Evolutionary conservation across 169 alveolate genomes (phyloP).

Genomic region (Theileria luwenshuni): DNA sequence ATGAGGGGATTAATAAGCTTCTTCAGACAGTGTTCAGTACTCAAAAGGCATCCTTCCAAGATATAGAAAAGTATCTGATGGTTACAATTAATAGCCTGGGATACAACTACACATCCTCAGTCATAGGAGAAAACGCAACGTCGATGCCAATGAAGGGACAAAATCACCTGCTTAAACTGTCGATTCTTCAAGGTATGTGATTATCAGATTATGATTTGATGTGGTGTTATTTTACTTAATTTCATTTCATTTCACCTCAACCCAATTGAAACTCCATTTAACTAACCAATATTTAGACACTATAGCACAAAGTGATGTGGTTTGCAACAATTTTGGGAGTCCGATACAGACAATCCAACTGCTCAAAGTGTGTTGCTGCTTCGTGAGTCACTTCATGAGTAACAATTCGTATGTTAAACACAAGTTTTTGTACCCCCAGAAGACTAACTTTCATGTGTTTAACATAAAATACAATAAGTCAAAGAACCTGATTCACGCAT

Average conservation of each 20-base stretch:
- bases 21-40: conserved; percentile 36
- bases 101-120: conserved; percentile 18
- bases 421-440: conserved; percentile 19
- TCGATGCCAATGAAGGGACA: conserved; percentile 31
- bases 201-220: background rate
- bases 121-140: conserved; percentile 15
- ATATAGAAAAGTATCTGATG: conserved; percentile 15
- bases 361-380: conserved; percentile 22
- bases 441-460: background rate
- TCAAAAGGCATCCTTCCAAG: background rate
- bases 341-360: conserved; percentile 10
- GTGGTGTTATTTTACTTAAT: too few relatives aligned
- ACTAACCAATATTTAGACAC: conserved; percentile 8
- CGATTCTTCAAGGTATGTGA: conserved; percentile 16
- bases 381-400: conserved; percentile 21
- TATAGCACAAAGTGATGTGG: conserved; percentile 30
- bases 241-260: too few relatives aligned
- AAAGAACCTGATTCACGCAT: conserved; percentile 22
- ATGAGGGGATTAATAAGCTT: conserved; percentile 37
- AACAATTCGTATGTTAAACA: background rate
- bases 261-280: too few relatives aligned
- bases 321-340: conserved; percentile 18
- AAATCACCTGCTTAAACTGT: conserved; percentile 21
- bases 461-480: conserved; percentile 15
- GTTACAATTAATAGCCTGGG: conserved; percentile 15